Conservation (phyloP, 176 grass and related monocot genomes). For the Saccharum spontaneum region DNA sequence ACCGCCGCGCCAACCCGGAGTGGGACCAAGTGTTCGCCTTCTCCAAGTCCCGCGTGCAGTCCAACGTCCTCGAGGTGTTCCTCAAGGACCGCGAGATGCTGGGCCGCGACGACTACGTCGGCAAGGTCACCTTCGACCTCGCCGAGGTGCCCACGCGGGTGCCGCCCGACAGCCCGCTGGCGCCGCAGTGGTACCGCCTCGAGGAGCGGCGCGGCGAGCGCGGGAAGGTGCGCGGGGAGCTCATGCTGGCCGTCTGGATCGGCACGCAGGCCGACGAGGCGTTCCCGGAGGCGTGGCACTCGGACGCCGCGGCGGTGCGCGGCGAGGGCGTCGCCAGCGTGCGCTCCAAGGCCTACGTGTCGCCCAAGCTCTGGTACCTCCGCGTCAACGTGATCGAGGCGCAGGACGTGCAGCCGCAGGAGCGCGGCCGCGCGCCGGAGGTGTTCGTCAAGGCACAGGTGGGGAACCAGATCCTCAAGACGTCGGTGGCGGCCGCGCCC, state of each 20-base stretch:
- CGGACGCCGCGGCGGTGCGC: slow-evolving; percentile 69
- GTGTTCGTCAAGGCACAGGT: slow-evolving; percentile 81
- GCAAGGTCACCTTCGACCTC: slow-evolving; percentile 73
- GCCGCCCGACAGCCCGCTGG: slow-evolving; percentile 79
- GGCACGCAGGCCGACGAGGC: slow-evolving; percentile 92
- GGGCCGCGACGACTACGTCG: slow-evolving; percentile 82
- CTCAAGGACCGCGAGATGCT: slow-evolving; percentile 91
- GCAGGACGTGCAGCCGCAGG: slow-evolving; percentile 77
- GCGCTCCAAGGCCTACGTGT: slow-evolving; percentile 82
- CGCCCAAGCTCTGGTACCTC: slow-evolving; percentile 95
- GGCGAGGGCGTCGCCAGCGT: slow-evolving; percentile 64
- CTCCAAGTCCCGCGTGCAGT: slow-evolving; percentile 83
- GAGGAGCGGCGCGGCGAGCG: slow-evolving; percentile 54
- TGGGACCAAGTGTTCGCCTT: slow-evolving; percentile 96
- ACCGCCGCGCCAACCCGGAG: slow-evolving; percentile 66
- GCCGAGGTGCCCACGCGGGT: slow-evolving; percentile 72
- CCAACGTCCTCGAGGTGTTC: slow-evolving; percentile 69
- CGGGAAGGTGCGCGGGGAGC: slow-evolving; percentile 64
- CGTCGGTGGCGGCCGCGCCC: slow-evolving; percentile 32
- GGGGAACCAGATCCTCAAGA: slow-evolving; percentile 84
- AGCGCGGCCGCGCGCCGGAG: slow-evolving; percentile 46
- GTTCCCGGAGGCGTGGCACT: slow-evolving; percentile 93
- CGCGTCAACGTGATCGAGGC: slow-evolving; percentile 87
- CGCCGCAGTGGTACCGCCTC: slow-evolving; percentile 81
- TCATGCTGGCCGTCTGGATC: slow-evolving; percentile 91